Percentiles rank a stretch among this genome's conserved stretches.
Evolutionary conservation across 148 eudicot genomes (phyloP).

Genomic region (Hydrangea macrophylla): DNA sequence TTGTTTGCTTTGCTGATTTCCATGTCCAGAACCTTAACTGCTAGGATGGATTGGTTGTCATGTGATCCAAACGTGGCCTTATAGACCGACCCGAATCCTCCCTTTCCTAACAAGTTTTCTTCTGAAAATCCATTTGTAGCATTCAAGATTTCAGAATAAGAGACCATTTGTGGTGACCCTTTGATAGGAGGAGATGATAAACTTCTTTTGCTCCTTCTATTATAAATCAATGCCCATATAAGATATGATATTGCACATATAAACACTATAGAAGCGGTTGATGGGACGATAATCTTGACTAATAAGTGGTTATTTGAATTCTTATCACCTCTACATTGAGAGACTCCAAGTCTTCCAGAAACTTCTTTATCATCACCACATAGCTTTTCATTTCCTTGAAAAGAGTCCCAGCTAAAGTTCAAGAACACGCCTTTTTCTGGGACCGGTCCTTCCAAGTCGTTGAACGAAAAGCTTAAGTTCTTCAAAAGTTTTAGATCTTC

Average conservation of each 20-base stretch:
- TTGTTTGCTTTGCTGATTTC: neutral
- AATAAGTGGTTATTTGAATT: neutral
- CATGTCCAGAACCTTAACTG: neutral
- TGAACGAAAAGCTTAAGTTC: neutral
- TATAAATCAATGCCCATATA: neutral
- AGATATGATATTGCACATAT: neutral
- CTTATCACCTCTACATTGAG: neutral
- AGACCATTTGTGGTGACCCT: neutral
- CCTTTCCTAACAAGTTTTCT: neutral
- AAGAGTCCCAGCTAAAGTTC: neutral
- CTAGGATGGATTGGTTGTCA: neutral
- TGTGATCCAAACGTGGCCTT: neutral
- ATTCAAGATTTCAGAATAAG: neutral
- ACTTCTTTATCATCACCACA: neutral
- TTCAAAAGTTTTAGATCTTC: neutral
- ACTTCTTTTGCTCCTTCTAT: neutral
- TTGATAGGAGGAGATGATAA: neutral
- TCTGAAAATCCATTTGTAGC: neutral
- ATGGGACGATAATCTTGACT: neutral
- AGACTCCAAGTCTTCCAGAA: neutral
- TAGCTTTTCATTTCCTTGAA: neutral
- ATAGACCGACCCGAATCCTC: neutral
- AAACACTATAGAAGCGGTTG: neutral
- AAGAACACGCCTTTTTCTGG: neutral
- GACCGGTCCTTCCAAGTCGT: conserved; percentile 1